Conservation (phyloP, 2,329 filamentous ascomycete species). For the Pestalotiopsis sp. region DNA sequence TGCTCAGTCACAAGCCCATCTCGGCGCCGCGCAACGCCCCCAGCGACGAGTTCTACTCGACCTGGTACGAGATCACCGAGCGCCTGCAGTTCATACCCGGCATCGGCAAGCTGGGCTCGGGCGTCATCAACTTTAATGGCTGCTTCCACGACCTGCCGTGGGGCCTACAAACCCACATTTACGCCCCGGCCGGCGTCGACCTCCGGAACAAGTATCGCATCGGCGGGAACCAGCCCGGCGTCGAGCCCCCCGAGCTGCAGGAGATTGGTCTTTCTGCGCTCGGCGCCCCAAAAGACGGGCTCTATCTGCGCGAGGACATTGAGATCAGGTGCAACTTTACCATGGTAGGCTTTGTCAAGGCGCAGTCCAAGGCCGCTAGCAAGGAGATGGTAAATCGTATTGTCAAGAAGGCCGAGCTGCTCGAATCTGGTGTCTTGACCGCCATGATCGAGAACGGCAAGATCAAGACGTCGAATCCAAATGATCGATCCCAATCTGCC, state of each 20-base stretch:
- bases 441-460: slow-evolving; percentile 70
- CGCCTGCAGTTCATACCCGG: slow-evolving; percentile 71
- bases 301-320: slow-evolving; percentile 72
- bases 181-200: slow-evolving; percentile 69
- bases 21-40: slow-evolving; percentile 69
- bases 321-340: slow-evolving; percentile 72
- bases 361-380: slow-evolving; percentile 67
- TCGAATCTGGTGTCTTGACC: slow-evolving; percentile 67
- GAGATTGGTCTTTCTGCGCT: slow-evolving; percentile 64
- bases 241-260: slow-evolving; percentile 62
- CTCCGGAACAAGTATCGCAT: slow-evolving; percentile 71
- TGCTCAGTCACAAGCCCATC: slow-evolving; percentile 65
- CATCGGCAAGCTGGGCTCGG: slow-evolving; percentile 65
- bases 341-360: slow-evolving; percentile 67
- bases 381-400: slow-evolving; percentile 70
- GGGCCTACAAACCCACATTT: slow-evolving; percentile 73
- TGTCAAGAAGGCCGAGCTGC: slow-evolving; percentile 71
- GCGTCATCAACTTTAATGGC: slow-evolving; percentile 70
- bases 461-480: slow-evolving; percentile 61
- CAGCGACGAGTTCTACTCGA: slow-evolving; percentile 72
- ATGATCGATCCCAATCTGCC: slow-evolving; percentile 31
- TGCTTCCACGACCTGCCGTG: slow-evolving; percentile 75
- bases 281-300: slow-evolving; percentile 63
- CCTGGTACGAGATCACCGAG: slow-evolving; percentile 75
- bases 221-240: slow-evolving; percentile 68